Base-by-base conservation (phyloP, 768 basidiomycete species). In the Tricholoma hemisulphureum region DNA sequence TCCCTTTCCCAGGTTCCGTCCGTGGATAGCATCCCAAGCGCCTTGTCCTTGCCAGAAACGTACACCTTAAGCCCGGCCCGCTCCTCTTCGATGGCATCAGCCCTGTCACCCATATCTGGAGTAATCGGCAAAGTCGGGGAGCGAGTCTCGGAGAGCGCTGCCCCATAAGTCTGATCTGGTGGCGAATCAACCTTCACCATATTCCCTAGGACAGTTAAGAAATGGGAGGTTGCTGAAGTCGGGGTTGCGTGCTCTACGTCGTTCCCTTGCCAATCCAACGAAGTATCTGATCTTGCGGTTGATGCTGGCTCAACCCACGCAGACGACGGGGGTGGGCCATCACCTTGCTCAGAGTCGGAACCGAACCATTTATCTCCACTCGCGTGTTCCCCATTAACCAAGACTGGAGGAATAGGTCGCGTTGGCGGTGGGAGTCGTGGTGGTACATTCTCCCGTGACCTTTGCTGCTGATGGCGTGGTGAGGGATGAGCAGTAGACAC, bases 41-140 rank as follows among this genome's bases (percentile, higher is more conserved):
- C 23, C 16, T 18, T 59, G 10, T 62, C 61, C 35, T 64, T 63
- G 29, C 65, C 66, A 26, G 61, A 57, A 18, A 59, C 57, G 20
- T 55, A 46, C 55, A 6, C 26, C 43, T 26, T 24, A 11, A 14
- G 21, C 20, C 35, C 45, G 6, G 39, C 18, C 32, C n/a, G 37
- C 14, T 29, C 20, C 18, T 34, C 52, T 28, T 32, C 56, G 7
- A 51, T 51, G 9, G 20, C 21, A 2, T 28, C 39, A 23, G 20
- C 32, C 21, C 26, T 51, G 37, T 45, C 20, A 54, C 51, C 41
- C 5, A 3, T 13, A 14, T 45, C 13, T 9, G 60, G 58, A 41
- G 49, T 59, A 13, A 62, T 20, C 2, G 71, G 73, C 35, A 72
- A 39, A 14, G 58, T 70, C 6, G 72, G 72, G 7, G 70, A 71